Evolutionary conservation across 2,329 filamentous ascomycete genomes (phyloP).

Genomic region (Phialocephala sp.): DNA sequence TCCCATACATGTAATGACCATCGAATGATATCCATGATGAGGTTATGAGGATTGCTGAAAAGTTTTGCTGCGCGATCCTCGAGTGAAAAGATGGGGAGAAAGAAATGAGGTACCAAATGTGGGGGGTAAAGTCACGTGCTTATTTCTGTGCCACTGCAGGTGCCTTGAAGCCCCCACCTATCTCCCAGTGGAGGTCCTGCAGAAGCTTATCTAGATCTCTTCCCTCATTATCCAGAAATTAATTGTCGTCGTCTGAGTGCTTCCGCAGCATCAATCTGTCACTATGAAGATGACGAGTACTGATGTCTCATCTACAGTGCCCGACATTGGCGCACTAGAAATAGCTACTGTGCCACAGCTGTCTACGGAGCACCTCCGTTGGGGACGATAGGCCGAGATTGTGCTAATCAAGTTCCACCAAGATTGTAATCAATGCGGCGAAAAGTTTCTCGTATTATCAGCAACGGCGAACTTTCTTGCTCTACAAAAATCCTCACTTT

Average conservation of each 20-base stretch:
- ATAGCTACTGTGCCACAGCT: slow-evolving; percentile 1
- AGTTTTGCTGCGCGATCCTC: no score
- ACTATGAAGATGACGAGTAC: not conserved
- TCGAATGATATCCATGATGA: not conserved
- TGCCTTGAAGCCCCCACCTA: no score
- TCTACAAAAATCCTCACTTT: not conserved
- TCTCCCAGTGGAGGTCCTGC: no score
- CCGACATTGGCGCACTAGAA: not conserved
- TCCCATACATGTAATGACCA: not conserved
- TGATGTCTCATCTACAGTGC: not conserved
- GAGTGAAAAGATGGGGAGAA: not conserved
- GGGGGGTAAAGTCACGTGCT: no score
- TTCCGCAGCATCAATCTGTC: not conserved
- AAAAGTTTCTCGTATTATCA: slow-evolving; percentile 1
- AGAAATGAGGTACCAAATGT: no score
- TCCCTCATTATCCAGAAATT: not conserved
- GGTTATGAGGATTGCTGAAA: not conserved
- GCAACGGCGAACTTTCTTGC: not conserved
- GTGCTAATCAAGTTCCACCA: not conserved
- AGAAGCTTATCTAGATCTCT: not conserved
- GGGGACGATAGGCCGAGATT: not conserved
- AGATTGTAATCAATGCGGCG: slow-evolving; percentile 8
- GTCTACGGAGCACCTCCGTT: no score
- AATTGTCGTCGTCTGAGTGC: not conserved
- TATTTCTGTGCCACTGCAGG: not conserved